Evolutionary conservation across 2,329 filamentous ascomycete species (phyloP).

Genomic region (Clonostachys solani): DNA sequence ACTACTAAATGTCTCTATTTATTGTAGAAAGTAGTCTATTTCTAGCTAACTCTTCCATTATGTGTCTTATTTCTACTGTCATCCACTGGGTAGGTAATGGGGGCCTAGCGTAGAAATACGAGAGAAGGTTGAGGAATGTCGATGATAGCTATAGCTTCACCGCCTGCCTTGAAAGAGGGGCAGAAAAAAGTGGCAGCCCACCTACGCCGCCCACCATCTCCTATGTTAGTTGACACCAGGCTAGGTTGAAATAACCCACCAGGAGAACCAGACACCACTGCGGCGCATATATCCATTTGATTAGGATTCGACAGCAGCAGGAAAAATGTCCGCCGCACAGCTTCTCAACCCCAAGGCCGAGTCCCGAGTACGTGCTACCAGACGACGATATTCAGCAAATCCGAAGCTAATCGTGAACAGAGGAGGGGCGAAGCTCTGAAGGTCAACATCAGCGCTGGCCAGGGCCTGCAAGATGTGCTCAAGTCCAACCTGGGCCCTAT

Average conservation of each 20-base stretch:
- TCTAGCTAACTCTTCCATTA: no score
- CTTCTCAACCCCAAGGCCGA: constrained; percentile 98
- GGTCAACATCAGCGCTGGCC: constrained; percentile 96
- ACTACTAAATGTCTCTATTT: no score
- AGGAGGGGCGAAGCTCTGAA: constrained; percentile 93
- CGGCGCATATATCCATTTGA: background rate
- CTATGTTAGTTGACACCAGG: constrained; percentile 1
- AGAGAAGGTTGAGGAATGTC: no score
- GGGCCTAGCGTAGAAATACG: no score
- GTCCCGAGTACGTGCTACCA: constrained; percentile 68
- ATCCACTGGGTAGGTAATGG: no score
- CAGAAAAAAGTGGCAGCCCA: constrained; percentile 10
- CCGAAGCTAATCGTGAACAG: constrained; percentile 39
- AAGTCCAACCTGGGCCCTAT: constrained; percentile 93
- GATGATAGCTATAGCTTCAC: background rate
- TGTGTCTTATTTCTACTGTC: no score
- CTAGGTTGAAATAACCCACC: background rate
- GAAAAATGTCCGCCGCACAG: constrained; percentile 88
- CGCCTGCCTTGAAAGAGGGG: constrained; percentile 5
- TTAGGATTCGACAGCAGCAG: background rate
- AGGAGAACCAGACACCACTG: constrained; percentile 5
- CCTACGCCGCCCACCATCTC: constrained; percentile 1
- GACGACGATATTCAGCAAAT: constrained; percentile 10
- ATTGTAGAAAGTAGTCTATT: no score
- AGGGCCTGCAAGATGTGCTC: constrained; percentile 89